Evolutionary conservation across 2,329 filamentous ascomycete genomes (phyloP).

Genomic region (Verticillium nonalfalfae): DNA sequence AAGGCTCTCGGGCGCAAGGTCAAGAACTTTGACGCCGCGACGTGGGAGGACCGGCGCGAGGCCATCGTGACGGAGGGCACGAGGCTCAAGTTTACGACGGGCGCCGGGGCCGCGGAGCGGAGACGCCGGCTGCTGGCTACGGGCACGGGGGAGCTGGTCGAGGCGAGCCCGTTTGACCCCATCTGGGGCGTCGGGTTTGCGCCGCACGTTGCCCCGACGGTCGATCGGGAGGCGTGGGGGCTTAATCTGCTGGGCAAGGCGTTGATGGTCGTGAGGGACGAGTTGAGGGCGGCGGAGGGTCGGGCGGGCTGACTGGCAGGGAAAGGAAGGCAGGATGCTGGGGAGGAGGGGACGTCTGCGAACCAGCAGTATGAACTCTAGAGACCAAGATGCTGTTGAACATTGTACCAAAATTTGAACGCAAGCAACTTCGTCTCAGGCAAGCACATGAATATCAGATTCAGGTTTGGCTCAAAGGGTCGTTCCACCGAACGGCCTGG

Average conservation of each 20-base stretch:
- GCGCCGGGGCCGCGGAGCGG: conserved; percentile 34
- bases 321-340: background rate
- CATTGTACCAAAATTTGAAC: too few relatives aligned
- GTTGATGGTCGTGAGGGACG: conserved; percentile 50
- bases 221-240: conserved; percentile 48
- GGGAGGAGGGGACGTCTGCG: background rate
- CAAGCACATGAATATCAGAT: too few relatives aligned
- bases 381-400: too few relatives aligned
- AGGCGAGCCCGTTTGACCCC: conserved; percentile 52
- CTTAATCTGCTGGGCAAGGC: conserved; percentile 58
- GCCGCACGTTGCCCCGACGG: conserved; percentile 37
- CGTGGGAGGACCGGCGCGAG: conserved; percentile 46
- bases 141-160: conserved; percentile 53
- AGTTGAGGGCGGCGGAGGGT: conserved; percentile 36
- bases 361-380: background rate
- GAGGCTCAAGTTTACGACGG: conserved; percentile 50
- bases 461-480: too few relatives aligned
- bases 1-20: conserved; percentile 51
- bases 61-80: conserved; percentile 52
- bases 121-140: conserved; percentile 47
- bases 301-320: background rate
- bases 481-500: too few relatives aligned
- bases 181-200: conserved; percentile 63
- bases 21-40: conserved; percentile 38
- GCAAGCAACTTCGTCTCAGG: too few relatives aligned